phyloP scores from a whole-genome alignment of 805 yeast species.

The Teunomyces funiuensis region DNA sequence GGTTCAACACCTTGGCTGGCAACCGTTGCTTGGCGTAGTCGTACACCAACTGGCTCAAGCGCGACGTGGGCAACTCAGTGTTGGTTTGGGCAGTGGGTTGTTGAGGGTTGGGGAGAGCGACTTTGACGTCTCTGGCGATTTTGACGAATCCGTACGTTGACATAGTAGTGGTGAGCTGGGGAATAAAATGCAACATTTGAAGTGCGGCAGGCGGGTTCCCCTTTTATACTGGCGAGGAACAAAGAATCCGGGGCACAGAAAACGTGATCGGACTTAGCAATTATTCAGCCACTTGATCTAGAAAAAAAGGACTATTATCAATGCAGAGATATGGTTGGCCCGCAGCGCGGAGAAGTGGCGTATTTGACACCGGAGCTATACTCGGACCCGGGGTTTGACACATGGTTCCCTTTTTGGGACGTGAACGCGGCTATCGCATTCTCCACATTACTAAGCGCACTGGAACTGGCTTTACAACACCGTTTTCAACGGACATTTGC shows the following conservation, averaged over 20 bases:
- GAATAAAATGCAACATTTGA: not conserved
- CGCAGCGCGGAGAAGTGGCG: too few relatives aligned
- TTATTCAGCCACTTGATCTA: not conserved
- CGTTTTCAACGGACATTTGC: too few relatives aligned
- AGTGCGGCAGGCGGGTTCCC: not conserved
- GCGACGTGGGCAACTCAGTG: slow-evolving; percentile 19
- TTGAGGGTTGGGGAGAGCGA: slow-evolving; percentile 24
- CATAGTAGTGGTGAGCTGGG: slow-evolving; percentile 11
- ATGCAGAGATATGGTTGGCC: too few relatives aligned
- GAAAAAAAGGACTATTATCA: not conserved
- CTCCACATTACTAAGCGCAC: too few relatives aligned
- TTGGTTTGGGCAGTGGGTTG: slow-evolving; percentile 23
- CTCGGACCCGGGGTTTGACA: too few relatives aligned
- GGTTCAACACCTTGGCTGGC: slow-evolving; percentile 25
- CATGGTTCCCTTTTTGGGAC: too few relatives aligned
- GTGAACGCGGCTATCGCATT: too few relatives aligned
- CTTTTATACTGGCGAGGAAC: not conserved
- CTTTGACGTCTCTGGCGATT: slow-evolving; percentile 25
- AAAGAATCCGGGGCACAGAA: too few relatives aligned
- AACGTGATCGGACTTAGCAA: not conserved
- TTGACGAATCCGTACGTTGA: slow-evolving; percentile 31
- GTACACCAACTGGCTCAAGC: slow-evolving; percentile 17
- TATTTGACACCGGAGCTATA: too few relatives aligned
- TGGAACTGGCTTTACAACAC: too few relatives aligned
- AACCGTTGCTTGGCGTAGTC: slow-evolving; percentile 22